Percentiles rank a stretch among this genome's conserved stretches.
Evolutionary conservation across 805 yeast species (phyloP).

Genomic region (Maudiozyma pseudohumilis): DNA sequence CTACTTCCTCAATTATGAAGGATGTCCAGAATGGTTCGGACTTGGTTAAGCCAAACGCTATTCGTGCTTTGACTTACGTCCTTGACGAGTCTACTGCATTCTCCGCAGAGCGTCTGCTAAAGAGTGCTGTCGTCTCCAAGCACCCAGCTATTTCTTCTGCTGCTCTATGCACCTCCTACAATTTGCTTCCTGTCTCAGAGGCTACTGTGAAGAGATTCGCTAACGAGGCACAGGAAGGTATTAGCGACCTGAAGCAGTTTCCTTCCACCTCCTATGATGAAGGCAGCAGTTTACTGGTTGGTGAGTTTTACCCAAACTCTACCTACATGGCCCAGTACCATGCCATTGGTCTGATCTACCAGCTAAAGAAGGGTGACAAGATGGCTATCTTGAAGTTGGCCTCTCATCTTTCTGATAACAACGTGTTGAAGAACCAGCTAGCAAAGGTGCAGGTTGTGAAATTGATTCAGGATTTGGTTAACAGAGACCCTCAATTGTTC

Average conservation of each 20-base stretch:
- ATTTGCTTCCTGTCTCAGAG: slow-evolving; percentile 77
- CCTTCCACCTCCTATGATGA: slow-evolving; percentile 13
- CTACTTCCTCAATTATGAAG: slow-evolving; percentile 94
- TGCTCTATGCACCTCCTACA: slow-evolving; percentile 87
- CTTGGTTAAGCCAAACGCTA: slow-evolving; percentile 86
- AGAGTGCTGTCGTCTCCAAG: slow-evolving; percentile 83
- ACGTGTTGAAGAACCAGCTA: slow-evolving; percentile 63
- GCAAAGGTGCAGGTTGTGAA: slow-evolving; percentile 82
- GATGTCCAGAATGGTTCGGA: slow-evolving; percentile 87
- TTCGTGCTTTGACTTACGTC: slow-evolving; percentile 82
- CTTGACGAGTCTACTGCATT: slow-evolving; percentile 85
- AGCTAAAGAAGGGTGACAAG: slow-evolving; percentile 80
- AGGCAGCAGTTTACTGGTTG: slow-evolving; percentile 1
- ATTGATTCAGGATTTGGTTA: slow-evolving; percentile 60
- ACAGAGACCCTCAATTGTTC: slow-evolving; percentile 59
- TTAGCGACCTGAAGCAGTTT: slow-evolving; percentile 36
- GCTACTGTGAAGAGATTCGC: slow-evolving; percentile 91
- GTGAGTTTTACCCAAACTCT: slow-evolving; percentile 50
- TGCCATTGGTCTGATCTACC: slow-evolving; percentile 84
- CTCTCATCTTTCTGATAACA: slow-evolving; percentile 57
- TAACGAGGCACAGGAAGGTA: slow-evolving; percentile 90
- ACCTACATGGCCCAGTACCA: slow-evolving; percentile 88
- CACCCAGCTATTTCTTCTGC: slow-evolving; percentile 86
- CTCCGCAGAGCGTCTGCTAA: slow-evolving; percentile 85
- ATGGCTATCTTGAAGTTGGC: slow-evolving; percentile 90